Evolutionary conservation across 345 rosid species (phyloP).

Genomic region (Cardamine occulta): DNA sequence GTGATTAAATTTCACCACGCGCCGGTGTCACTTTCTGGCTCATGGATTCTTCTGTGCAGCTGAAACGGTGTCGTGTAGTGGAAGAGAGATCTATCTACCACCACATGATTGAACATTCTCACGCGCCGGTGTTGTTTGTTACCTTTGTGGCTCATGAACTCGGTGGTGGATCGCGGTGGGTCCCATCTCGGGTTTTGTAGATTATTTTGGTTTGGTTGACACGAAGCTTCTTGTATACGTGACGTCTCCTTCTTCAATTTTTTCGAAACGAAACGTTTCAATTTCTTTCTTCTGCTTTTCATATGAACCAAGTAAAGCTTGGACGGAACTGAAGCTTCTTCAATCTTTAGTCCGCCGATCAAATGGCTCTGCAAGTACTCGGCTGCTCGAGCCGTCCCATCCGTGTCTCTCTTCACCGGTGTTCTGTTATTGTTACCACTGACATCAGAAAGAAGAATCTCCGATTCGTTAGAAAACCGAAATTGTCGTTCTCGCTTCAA

Average conservation of each 20-base stretch:
- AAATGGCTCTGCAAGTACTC: constrained; percentile 57
- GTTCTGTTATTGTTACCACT: not conserved
- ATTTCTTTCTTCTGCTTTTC: constrained; percentile 8
- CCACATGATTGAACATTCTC: constrained; percentile 27
- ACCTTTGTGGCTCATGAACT: constrained; percentile 39
- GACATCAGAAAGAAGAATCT: constrained; percentile 34
- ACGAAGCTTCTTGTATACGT: constrained; percentile 26
- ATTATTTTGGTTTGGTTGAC: constrained; percentile 29
- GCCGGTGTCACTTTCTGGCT: constrained; percentile 38
- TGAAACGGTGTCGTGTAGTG: not conserved
- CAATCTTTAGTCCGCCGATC: not conserved
- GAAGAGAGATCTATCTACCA: not conserved
- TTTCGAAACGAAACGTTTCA: constrained; percentile 27
- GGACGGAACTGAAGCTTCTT: constrained; percentile 21
- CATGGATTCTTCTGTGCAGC: not conserved
- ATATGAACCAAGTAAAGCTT: constrained; percentile 31
- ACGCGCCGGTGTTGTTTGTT: constrained; percentile 34
- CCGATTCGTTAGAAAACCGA: constrained; percentile 34
- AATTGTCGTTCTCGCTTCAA: constrained; percentile 25
- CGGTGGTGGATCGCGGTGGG: constrained; percentile 41
- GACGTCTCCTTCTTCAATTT: constrained; percentile 21
- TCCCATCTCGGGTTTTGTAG: constrained; percentile 18
- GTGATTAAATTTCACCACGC: constrained; percentile 23
- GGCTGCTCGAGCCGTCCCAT: constrained; percentile 48
- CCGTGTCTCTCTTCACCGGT: constrained; percentile 45